A percentile compares a stretch with the other conserved stretches of the same genome.
Evolutionary conservation across 129 eudicot species (phyloP).

Genomic region (Kitagawia praeruptora): DNA sequence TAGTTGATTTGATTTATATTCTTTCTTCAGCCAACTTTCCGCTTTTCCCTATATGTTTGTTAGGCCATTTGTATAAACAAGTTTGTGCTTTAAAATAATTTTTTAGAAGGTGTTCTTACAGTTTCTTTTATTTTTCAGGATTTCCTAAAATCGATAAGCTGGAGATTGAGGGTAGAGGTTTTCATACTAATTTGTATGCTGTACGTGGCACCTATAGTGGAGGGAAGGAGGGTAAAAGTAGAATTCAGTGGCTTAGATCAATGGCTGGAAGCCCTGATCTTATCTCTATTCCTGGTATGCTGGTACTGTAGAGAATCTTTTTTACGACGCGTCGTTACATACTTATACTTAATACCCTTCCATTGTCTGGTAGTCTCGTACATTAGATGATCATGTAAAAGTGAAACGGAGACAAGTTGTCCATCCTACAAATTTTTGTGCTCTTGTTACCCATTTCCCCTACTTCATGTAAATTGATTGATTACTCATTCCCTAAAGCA

Average conservation of each 20-base stretch:
- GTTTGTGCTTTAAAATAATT: slow-evolving; percentile 1
- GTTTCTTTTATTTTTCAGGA: slow-evolving; percentile 36
- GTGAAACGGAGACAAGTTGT: neutral
- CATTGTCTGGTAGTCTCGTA: neutral
- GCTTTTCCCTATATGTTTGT: neutral
- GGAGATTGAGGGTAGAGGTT: slow-evolving; percentile 98
- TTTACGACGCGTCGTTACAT: neutral
- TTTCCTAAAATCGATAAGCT: slow-evolving; percentile 80
- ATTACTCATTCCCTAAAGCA: neutral
- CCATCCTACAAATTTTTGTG: neutral
- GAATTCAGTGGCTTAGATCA: slow-evolving; percentile 95
- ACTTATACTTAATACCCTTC: neutral
- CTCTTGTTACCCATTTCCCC: neutral
- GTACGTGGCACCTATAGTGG: slow-evolving; percentile 88
- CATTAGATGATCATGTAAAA: neutral
- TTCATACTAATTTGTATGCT: slow-evolving; percentile 86
- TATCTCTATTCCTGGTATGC: slow-evolving; percentile 85
- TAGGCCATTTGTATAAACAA: neutral
- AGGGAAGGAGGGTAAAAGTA: slow-evolving; percentile 95
- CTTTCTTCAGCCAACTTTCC: neutral
- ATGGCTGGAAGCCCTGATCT: slow-evolving; percentile 99
- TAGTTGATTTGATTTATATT: neutral
- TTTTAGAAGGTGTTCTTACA: neutral
- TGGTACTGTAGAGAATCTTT: neutral
- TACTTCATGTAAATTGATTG: neutral